These are phyloP conservation scores for Apostasia shenzhenica DNA, from an alignment of 106 monocot species.

Conservation along the genomic window DNA sequence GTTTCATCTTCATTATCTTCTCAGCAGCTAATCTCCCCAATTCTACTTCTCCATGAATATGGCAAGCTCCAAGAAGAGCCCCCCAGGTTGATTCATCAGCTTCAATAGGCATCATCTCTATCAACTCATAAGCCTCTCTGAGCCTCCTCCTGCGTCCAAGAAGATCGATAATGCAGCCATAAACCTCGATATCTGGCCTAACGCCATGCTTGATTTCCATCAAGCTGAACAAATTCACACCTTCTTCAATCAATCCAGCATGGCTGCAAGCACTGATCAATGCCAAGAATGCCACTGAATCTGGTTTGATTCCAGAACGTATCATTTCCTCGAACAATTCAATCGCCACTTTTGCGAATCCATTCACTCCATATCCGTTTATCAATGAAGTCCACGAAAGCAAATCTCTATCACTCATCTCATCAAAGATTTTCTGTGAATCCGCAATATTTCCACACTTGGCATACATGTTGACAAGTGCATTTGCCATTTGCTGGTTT, in stretches of 20 bases:
- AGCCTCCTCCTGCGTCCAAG: conserved; percentile 67
- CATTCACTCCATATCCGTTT: conserved; percentile 57
- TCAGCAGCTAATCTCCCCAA: conserved; percentile 44
- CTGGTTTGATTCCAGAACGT: conserved; percentile 20
- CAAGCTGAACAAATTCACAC: conserved; percentile 44
- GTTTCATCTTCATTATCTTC: conserved; percentile 44
- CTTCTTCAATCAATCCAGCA: conserved; percentile 65
- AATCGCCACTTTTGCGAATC: conserved; percentile 48
- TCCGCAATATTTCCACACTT: conserved; percentile 57
- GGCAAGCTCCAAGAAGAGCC: conserved; percentile 74
- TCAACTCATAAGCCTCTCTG: conserved; percentile 42
- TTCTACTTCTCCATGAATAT: conserved; percentile 36
- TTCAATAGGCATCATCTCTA: conserved; percentile 47
- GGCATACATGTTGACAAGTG: conserved; percentile 74
- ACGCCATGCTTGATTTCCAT: conserved; percentile 30
- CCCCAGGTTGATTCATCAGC: conserved; percentile 71
- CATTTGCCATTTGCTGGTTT: conserved; percentile 42
- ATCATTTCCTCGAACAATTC: conserved; percentile 58
- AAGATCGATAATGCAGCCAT: conserved; percentile 72
- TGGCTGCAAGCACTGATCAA: conserved; percentile 77
- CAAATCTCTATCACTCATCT: conserved; percentile 37
- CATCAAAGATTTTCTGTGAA: conserved; percentile 38
- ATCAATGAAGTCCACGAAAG: conserved; percentile 74
- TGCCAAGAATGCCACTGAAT: conserved; percentile 45
- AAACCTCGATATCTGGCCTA: conserved; percentile 41